phyloP scores from a whole-genome alignment of 2,329 filamentous ascomycete genomes.

The Stenocarpella maydis region DNA sequence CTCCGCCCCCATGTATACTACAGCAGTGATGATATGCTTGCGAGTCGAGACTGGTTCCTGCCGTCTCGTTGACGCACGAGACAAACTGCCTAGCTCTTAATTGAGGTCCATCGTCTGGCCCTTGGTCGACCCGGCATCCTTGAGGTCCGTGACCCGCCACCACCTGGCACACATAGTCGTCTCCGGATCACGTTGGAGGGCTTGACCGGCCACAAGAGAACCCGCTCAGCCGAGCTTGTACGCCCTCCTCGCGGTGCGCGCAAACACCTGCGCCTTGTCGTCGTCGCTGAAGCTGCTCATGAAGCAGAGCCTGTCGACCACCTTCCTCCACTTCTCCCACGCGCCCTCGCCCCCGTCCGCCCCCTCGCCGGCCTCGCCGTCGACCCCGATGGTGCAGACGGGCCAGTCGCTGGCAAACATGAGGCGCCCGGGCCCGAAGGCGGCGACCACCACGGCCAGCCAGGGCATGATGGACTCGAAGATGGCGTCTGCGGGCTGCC shows the following conservation, averaged over 20 bases:
- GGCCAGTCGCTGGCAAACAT: constrained; percentile 98
- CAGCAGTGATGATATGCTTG: neutral
- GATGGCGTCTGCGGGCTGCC: constrained; percentile 61
- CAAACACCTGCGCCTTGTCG: constrained; percentile 74
- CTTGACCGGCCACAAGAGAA: neutral
- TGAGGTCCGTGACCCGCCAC: neutral
- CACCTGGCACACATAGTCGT: neutral
- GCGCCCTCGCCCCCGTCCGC: constrained; percentile 55
- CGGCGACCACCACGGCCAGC: constrained; percentile 74
- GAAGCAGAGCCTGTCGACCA: constrained; percentile 74
- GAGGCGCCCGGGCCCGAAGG: constrained; percentile 75
- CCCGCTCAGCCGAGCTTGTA: constrained; percentile 56
- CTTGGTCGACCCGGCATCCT: neutral
- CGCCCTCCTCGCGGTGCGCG: constrained; percentile 73
- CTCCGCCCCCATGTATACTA: too few species aligned
- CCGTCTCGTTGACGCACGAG: too few species aligned
- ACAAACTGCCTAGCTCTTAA: neutral
- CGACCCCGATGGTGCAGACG: constrained; percentile 73
- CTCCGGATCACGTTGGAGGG: neutral
- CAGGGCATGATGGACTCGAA: constrained; percentile 73
- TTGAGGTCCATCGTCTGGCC: neutral
- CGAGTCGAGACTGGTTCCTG: neutral
- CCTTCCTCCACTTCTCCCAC: constrained; percentile 78
- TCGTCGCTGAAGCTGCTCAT: constrained; percentile 68
- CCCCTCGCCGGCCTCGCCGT: constrained; percentile 39